A percentile compares a stretch with the other conserved stretches of the same genome.
phyloP scores from a whole-genome alignment of 2,329 filamentous ascomycete genomes.

The Sporothrix euskadiensis region DNA sequence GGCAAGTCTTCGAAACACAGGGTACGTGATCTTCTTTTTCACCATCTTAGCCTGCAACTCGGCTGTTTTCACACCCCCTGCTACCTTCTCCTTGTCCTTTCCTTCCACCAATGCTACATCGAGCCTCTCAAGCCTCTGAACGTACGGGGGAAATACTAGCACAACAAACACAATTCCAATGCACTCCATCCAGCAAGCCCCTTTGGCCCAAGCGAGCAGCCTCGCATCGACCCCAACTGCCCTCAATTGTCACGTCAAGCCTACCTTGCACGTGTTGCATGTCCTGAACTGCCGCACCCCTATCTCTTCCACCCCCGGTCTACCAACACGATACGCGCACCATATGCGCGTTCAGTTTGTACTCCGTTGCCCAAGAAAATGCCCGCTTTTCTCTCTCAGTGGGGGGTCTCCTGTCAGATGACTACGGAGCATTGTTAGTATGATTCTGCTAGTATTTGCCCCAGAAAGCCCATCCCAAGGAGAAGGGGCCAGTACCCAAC shows the following conservation, averaged over 20 bases:
- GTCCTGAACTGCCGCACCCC: conserved; percentile 28
- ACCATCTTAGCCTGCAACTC: conserved; percentile 40
- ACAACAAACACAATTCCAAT: not conserved
- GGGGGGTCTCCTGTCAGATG: not conserved
- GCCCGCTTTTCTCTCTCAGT: not conserved
- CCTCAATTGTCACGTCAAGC: conserved; percentile 1
- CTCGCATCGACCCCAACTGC: not conserved
- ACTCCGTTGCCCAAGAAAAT: not conserved
- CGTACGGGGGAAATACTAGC: not conserved
- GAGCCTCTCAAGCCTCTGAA: conserved; percentile 15
- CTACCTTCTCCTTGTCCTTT: conserved; percentile 28
- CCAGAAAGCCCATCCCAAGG: not conserved
- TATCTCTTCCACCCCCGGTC: conserved; percentile 8
- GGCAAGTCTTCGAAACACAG: conserved; percentile 46
- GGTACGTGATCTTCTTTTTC: conserved; percentile 45
- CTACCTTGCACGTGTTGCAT: conserved; percentile 25
- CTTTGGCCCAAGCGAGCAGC: conserved; percentile 2
- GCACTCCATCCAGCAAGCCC: not conserved
- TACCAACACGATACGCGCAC: not conserved
- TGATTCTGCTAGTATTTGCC: not conserved
- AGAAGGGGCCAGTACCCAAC: conserved; percentile 1
- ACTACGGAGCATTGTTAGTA: not conserved
- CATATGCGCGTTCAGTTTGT: not conserved
- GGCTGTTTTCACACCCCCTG: conserved; percentile 38
- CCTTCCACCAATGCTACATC: conserved; percentile 27